phyloP scores from a whole-genome alignment of 106 monocot species.

The Dendrobium chrysotoxum region DNA sequence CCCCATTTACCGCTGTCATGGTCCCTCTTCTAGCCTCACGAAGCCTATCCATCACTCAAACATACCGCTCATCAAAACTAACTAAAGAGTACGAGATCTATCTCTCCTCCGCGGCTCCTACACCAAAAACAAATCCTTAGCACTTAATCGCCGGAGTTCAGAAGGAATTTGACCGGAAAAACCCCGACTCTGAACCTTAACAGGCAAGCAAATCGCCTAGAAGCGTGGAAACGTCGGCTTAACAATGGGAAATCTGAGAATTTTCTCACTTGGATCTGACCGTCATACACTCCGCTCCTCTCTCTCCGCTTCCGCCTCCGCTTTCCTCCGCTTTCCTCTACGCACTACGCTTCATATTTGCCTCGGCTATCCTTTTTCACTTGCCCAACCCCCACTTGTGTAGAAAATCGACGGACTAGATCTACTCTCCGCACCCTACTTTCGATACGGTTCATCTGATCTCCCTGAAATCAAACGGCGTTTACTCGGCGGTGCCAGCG shows the following conservation, averaged over 20 bases:
- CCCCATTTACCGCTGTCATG: conserved; percentile 38
- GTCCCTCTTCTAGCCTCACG: conserved; percentile 53
- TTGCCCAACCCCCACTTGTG: conserved; percentile 1
- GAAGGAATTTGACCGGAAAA: background rate
- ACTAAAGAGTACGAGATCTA: background rate
- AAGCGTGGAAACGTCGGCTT: too few relatives aligned
- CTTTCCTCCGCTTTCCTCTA: conserved; percentile 9
- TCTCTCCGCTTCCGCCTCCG: background rate
- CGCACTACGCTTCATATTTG: background rate
- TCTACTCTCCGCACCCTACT: background rate
- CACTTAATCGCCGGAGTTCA: background rate
- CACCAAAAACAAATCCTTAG: background rate
- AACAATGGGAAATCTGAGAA: background rate
- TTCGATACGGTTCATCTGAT: background rate
- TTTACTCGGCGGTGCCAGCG: background rate
- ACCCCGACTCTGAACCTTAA: background rate
- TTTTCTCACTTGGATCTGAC: background rate
- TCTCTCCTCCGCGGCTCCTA: background rate
- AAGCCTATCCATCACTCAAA: conserved; percentile 53
- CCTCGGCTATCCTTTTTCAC: conserved; percentile 4
- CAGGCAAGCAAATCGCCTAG: background rate
- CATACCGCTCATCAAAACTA: conserved; percentile 17
- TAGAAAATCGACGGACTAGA: conserved; percentile 9
- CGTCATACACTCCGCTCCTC: background rate
- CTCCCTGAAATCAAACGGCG: background rate